A percentile compares a stretch with the other conserved stretches of the same genome.
Conservation (phyloP, 345 rosid genomes). For the Heritiera littoralis region DNA sequence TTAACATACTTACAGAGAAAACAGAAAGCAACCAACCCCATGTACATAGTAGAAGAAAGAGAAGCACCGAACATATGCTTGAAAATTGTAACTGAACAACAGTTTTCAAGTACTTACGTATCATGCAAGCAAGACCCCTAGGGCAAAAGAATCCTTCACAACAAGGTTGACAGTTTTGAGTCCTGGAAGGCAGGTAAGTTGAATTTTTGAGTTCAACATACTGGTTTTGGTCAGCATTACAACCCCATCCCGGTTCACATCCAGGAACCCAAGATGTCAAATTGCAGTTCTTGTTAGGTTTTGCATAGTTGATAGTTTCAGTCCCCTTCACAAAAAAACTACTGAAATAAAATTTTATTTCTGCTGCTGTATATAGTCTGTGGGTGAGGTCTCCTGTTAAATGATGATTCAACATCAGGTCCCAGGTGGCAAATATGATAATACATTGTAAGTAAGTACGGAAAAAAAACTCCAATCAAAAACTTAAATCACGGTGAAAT, state of each 20-base stretch:
- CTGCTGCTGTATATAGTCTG: constrained; percentile 76
- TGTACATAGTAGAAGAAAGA: too few relatives aligned
- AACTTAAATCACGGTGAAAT: too few relatives aligned
- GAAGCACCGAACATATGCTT: background rate
- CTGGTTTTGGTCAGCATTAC: constrained; percentile 41
- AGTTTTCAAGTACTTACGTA: constrained; percentile 55
- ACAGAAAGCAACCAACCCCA: too few relatives aligned
- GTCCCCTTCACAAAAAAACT: constrained; percentile 43
- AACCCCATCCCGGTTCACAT: constrained; percentile 96
- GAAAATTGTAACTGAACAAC: background rate
- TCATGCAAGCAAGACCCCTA: constrained; percentile 90
- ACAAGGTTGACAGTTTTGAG: constrained; percentile 72
- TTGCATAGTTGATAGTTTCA: constrained; percentile 38
- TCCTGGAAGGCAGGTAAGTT: constrained; percentile 57
- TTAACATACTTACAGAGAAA: too few relatives aligned
- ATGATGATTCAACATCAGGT: constrained; percentile 22
- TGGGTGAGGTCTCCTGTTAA: constrained; percentile 63
- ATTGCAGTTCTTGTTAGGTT: constrained; percentile 78
- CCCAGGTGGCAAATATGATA: background rate
- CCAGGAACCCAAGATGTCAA: constrained; percentile 69
- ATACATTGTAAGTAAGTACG: background rate
- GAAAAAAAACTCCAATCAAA: background rate
- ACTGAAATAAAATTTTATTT: constrained; percentile 66
- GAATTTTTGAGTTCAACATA: constrained; percentile 46
- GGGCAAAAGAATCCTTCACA: constrained; percentile 98